These are phyloP conservation scores for Eremothecium gossypii DNA, from an alignment of 1,139 yeast genomes.

Conservation along the genomic window DNA sequence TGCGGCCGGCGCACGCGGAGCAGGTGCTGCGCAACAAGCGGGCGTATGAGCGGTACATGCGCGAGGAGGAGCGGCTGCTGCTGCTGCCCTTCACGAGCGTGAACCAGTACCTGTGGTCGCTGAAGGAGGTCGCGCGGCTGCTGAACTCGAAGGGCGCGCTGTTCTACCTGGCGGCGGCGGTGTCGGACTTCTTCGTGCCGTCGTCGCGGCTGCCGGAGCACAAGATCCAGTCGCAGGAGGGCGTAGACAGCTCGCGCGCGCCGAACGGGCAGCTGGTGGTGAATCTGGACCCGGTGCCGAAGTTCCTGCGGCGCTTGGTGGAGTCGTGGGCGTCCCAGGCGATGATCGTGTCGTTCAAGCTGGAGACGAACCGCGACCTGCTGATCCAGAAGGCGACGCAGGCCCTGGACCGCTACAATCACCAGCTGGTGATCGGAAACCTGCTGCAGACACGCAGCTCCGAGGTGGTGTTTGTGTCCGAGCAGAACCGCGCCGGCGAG, in stretches of 20 bases:
- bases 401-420: constrained; percentile 78
- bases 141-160: constrained; percentile 53
- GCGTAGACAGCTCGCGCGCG: constrained; percentile 14
- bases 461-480: constrained; percentile 80
- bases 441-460: constrained; percentile 78
- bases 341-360: constrained; percentile 88
- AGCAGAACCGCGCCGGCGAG: constrained; percentile 29
- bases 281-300: constrained; percentile 91
- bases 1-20: constrained; percentile 50
- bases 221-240: constrained; percentile 76
- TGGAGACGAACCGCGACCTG: constrained; percentile 75
- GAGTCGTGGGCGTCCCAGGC: constrained; percentile 94
- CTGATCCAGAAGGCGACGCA: constrained; percentile 64
- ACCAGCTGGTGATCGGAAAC: constrained; percentile 92
- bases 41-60: constrained; percentile 51
- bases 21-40: constrained; percentile 57
- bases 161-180: constrained; percentile 94
- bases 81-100: constrained; percentile 89
- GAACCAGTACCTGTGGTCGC: constrained; percentile 81
- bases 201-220: constrained; percentile 79
- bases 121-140: constrained; percentile 55
- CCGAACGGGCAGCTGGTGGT: constrained; percentile 62
- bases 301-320: constrained; percentile 76
- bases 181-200: constrained; percentile 91
- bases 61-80: constrained; percentile 35